Evolutionary conservation across 139 green algal species (phyloP).

Genomic region (Parachlorella kessleri): DNA sequence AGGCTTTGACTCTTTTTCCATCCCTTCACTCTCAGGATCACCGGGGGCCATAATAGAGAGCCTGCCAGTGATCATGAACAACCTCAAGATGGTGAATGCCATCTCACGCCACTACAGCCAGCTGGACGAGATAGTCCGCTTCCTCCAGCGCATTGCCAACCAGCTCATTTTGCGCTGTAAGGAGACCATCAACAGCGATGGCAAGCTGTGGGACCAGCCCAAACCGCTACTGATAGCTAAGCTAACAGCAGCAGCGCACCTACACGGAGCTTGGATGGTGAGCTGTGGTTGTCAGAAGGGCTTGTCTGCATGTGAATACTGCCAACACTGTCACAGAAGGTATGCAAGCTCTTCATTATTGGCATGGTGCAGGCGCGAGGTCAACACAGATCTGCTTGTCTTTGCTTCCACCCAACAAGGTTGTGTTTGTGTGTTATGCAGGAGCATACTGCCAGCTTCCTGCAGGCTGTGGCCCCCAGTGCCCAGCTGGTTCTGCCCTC

Average conservation of each 20-base stretch:
- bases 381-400: too few species aligned
- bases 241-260: too few species aligned
- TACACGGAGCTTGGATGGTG: too few species aligned
- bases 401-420: too few species aligned
- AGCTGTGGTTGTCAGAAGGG: too few species aligned
- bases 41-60: slow-evolving; percentile 73
- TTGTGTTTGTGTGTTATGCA: too few species aligned
- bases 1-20: background rate
- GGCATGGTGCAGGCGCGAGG: too few species aligned
- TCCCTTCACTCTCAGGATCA: slow-evolving; percentile 12
- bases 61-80: slow-evolving; percentile 78
- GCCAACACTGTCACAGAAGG: too few species aligned
- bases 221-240: too few species aligned
- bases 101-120: slow-evolving; percentile 91
- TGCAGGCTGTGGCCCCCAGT: background rate
- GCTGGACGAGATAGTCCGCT: slow-evolving; percentile 77
- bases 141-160: slow-evolving; percentile 87
- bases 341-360: too few species aligned
- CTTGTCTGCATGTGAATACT: too few species aligned
- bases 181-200: slow-evolving; percentile 61
- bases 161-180: slow-evolving; percentile 82
- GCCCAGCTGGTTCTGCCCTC: background rate
- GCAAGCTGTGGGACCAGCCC: slow-evolving; percentile 82
- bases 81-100: slow-evolving; percentile 87
- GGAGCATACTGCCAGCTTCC: too few species aligned